Percentiles rank a stretch among this genome's conserved stretches.
These are phyloP conservation scores for Apiospora phragmitis DNA, from an alignment of 2,329 filamentous ascomycete species.

Conservation along the genomic window DNA sequence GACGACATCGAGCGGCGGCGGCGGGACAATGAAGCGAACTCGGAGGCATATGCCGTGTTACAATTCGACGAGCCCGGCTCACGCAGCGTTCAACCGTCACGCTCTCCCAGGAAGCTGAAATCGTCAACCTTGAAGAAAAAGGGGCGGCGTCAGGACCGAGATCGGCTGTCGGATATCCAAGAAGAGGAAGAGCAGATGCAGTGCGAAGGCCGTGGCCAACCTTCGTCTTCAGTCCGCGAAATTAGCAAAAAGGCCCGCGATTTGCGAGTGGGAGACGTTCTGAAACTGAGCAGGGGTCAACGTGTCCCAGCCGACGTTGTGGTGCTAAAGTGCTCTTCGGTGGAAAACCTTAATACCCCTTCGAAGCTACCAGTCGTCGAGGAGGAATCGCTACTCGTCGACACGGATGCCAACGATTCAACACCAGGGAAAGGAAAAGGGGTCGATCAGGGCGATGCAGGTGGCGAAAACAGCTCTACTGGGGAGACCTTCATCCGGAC, in stretches of 20 bases:
- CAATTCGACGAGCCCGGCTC: slow-evolving; percentile 62
- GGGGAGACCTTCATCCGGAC: slow-evolving; percentile 97
- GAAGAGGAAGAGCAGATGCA: slow-evolving; percentile 65
- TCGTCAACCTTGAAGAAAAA: slow-evolving; percentile 40
- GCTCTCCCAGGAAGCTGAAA: slow-evolving; percentile 46
- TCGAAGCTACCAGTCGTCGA: slow-evolving; percentile 29
- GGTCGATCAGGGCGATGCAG: slow-evolving; percentile 31
- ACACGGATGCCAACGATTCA: slow-evolving; percentile 23
- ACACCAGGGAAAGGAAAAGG: slow-evolving; percentile 38
- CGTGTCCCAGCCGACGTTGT: slow-evolving; percentile 93
- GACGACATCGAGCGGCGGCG: slow-evolving; percentile 87
- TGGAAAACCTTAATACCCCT: slow-evolving; percentile 45
- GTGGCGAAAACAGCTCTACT: slow-evolving; percentile 39
- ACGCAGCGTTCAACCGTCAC: slow-evolving; percentile 31
- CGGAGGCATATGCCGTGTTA: slow-evolving; percentile 81
- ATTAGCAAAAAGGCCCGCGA: slow-evolving; percentile 81
- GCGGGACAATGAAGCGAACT: slow-evolving; percentile 91
- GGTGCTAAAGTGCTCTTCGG: slow-evolving; percentile 77
- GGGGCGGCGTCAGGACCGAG: slow-evolving; percentile 39
- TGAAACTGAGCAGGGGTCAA: slow-evolving; percentile 90
- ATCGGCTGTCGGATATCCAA: slow-evolving; percentile 63
- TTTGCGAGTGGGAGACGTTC: slow-evolving; percentile 90
- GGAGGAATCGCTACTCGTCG: slow-evolving; percentile 41
- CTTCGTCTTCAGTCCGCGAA: slow-evolving; percentile 60
- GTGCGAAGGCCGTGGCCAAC: slow-evolving; percentile 38